Evolutionary conservation across 805 yeast genomes (phyloP), one percentile per base, ranked within the genome.

Genomic region (Candida sphagnicola): DNA sequence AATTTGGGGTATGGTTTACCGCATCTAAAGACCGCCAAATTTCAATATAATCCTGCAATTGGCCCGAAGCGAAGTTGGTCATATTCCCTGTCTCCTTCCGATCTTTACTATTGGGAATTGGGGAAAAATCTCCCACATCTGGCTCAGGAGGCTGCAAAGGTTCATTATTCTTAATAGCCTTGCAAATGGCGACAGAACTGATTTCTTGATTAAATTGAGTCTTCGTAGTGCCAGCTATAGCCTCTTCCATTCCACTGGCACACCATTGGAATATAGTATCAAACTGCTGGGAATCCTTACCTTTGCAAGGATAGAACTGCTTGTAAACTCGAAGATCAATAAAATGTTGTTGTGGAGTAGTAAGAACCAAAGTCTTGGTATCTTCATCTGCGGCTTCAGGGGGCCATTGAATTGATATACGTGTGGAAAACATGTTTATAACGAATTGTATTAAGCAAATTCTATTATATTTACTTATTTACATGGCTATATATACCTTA

Each of bases 341-440:
- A 49, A 69, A 78, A 41, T 67, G 64, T 2, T 61, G 63, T 1
- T 53, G 45, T 2, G 72, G 68, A 0, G 80, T 61, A 2, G 71
- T 61, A 11, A 74, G 47, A 3, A 76, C 82, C 49, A 76, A 44
- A 0, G 83, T 78, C 32, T 56, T 49, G 6, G 82, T 68, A 24
- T 50, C 49, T 43, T 78, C 84, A 3, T 48, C 46, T 4, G 73
- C 60, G 5, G 44, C 49, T 1, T 51, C 58, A 0, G 75, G 71
- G 18, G 62, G 62, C 82, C 82, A 77, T 54, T 70, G 74, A n/a
- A 78, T 61, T 10, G 75, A 66, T 8, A 74, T 44, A 54, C 84
- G 61, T 1, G 71, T 68, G 0, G 80, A 73, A 17, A 76, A 44
- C 26, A 61, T 54, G 54, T 57, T 56, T 5, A 12, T 29, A n/a